phyloP scores from a whole-genome alignment of 352 stramenopile genomes.

The Globisporangium okanoganense region DNA sequence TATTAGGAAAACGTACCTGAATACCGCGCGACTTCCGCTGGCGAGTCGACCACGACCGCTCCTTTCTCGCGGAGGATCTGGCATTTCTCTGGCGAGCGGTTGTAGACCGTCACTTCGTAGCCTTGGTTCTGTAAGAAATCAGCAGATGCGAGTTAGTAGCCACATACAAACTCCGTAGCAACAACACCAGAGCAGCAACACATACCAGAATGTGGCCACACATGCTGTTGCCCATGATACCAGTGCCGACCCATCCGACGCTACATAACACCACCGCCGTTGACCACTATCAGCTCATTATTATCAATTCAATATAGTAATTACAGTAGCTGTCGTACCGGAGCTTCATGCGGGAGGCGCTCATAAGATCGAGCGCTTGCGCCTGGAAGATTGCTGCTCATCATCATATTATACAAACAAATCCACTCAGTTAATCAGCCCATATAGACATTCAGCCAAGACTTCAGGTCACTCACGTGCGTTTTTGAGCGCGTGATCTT shows the following conservation, averaged over 20 bases:
- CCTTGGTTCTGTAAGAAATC: conserved; percentile 50
- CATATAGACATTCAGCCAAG: neutral
- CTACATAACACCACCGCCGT: conserved; percentile 19
- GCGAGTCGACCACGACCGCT: conserved; percentile 63
- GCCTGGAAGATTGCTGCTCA: conserved; percentile 52
- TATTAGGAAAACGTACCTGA: conserved; percentile 36
- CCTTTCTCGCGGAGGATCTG: conserved; percentile 70
- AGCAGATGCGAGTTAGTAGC: neutral
- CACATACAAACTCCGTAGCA: neutral
- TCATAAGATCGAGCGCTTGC: conserved; percentile 57
- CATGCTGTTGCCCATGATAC: conserved; percentile 90
- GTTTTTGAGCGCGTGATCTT: conserved; percentile 52
- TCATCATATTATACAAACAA: neutral
- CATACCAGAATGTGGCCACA: conserved; percentile 81
- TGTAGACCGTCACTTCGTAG: conserved; percentile 86
- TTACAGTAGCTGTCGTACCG: conserved; percentile 23
- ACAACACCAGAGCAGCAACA: neutral
- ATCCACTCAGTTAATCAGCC: neutral
- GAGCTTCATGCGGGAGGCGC: conserved; percentile 50
- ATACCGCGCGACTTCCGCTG: conserved; percentile 72
- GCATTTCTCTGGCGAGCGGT: conserved; percentile 83
- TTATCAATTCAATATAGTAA: neutral
- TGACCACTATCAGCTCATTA: neutral
- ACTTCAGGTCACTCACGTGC: conserved; percentile 26
- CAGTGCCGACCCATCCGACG: conserved; percentile 84